A percentile compares a stretch with the other conserved stretches of the same genome.
Conservation (phyloP, 2,329 filamentous ascomycete species). For the Ceratocystis eucalypticola region DNA sequence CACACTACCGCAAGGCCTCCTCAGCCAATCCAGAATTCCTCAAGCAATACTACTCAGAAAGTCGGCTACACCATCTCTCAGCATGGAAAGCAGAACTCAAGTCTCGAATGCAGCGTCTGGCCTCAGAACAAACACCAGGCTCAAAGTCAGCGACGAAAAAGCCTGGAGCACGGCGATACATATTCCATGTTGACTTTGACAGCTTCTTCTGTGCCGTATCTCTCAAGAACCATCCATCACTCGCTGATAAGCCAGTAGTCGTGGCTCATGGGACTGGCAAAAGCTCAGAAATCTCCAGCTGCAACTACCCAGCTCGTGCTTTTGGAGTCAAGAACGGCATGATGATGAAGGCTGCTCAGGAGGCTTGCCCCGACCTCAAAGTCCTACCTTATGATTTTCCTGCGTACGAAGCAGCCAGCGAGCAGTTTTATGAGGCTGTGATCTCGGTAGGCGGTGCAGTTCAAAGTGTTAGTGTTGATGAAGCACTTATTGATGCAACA, state of each 20-base stretch:
- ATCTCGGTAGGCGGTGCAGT: conserved; percentile 67
- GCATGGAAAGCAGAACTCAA: conserved; percentile 96
- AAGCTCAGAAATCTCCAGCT: conserved; percentile 91
- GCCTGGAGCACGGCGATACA: conserved; percentile 58
- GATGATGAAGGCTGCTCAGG: conserved; percentile 92
- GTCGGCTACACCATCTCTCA: conserved; percentile 83
- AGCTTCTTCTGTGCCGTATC: conserved; percentile 97
- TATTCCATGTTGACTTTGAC: conserved; percentile 95
- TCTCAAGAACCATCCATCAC: conserved; percentile 60
- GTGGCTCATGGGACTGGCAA: conserved; percentile 77
- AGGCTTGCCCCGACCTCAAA: conserved; percentile 72
- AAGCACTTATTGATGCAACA: conserved; percentile 79
- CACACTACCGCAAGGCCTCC: conserved; percentile 73
- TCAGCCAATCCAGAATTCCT: conserved; percentile 88
- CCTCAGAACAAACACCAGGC: conserved; percentile 49
- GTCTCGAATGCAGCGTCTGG: conserved; percentile 67
- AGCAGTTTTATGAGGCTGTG: conserved; percentile 74
- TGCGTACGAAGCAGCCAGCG: conserved; percentile 84
- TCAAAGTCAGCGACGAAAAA: conserved; percentile 36
- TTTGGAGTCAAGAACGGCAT: conserved; percentile 93
- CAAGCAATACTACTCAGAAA: conserved; percentile 89
- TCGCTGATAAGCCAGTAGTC: conserved; percentile 64
- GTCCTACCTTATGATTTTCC: conserved; percentile 93
- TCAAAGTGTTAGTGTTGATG: conserved; percentile 94
- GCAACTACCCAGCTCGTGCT: conserved; percentile 80